Base-by-base conservation (phyloP, 495 filamentous ascomycete species). In the Penicillium samsonianum region DNA sequence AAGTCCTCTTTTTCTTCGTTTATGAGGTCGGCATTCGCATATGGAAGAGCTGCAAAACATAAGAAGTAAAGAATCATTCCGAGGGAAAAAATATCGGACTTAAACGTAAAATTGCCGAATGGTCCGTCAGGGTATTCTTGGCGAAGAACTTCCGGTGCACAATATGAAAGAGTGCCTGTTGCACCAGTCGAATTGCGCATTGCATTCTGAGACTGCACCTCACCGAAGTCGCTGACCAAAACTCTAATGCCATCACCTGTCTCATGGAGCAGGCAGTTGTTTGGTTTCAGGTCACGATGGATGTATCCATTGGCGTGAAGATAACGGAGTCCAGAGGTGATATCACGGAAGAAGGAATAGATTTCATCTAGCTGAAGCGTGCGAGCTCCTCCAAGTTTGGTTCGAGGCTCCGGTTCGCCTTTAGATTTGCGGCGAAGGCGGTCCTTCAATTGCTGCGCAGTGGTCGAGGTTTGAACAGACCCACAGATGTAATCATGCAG, bases 11-110 rank as follows among this genome's bases (percentile, higher is more conserved):
- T 73, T 63, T 98, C 95, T 71, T 98, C 94, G 57, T 96, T 82
- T 37, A 96, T 78, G 20, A 85, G 74, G 62, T 97, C 91, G 31
- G 92, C 93, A 65, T 86, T 87, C 23, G 64, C 75, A 65, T 98
- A 98, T 2, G 94, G 94, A 3, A 98, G 82, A 8, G 89, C 81
- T 0, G 89, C 90, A 68, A 98, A 98, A 68, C 95, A 98, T 74
- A 98, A 85, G 62, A 98, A 98, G 71, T 98, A 95, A 4, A 98
- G 82, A 43, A 98, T 97, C 94, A 98, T 96, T 33, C 94, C 94
- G 1, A 98, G 72, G 4, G 92, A 96, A 73, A 98, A 98, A 11
- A 98, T 89, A 68, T 98, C 94, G 0, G 92, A 96, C 65, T 97
- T 98, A 50, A 88, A 89, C 0, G 90, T 95, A 64, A 98, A 98